phyloP scores from a whole-genome alignment of 352 stramenopile species.

The Phytophthora fragariae region DNA sequence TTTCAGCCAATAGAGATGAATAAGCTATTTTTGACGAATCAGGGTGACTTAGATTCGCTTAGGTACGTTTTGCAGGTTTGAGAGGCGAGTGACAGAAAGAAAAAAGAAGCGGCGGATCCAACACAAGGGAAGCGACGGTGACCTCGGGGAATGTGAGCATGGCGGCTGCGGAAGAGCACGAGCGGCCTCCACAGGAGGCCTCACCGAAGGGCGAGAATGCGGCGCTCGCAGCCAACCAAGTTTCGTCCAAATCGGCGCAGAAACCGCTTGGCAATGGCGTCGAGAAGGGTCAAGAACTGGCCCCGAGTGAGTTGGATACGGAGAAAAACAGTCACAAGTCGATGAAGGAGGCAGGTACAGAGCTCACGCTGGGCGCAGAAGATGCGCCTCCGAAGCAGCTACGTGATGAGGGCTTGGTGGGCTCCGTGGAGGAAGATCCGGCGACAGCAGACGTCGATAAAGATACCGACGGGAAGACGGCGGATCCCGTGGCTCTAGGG shows the following conservation, averaged over 20 bases:
- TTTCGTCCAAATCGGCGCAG: conserved; percentile 16
- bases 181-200: conserved; percentile 9
- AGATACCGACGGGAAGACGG: background rate
- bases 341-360: background rate
- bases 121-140: background rate
- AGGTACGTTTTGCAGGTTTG: conserved; percentile 21
- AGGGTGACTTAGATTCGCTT: background rate
- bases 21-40: background rate
- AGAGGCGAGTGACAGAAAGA: conserved; percentile 7
- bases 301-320: conserved; percentile 2
- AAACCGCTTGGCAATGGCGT: conserved; percentile 12
- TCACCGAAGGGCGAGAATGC: conserved; percentile 19
- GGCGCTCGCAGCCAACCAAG: conserved; percentile 19
- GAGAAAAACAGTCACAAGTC: conserved; percentile 16
- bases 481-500: background rate
- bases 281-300: conserved; percentile 10
- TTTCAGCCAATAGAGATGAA: conserved; percentile 15
- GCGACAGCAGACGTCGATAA: conserved; percentile 6
- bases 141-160: conserved; percentile 32
- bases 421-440: background rate
- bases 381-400: conserved; percentile 3
- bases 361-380: background rate
- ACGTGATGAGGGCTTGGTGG: background rate
- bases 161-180: conserved; percentile 25
- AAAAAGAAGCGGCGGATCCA: conserved; percentile 26